Conservation (phyloP, 768 basidiomycete genomes). For the Pisolithus tinctorius region DNA sequence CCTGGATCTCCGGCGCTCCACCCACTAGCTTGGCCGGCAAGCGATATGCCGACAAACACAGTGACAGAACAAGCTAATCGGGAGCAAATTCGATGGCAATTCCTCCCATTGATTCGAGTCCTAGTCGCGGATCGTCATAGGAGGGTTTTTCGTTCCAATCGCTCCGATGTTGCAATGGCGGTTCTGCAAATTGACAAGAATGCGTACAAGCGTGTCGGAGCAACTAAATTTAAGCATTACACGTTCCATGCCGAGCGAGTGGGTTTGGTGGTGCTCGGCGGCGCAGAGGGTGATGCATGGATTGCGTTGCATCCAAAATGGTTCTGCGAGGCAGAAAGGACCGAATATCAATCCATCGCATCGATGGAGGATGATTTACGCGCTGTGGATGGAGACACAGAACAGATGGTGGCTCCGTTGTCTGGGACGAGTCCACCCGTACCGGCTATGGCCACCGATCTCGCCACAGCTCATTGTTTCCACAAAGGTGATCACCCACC, state of each 20-base stretch:
- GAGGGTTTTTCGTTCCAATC: constrained; percentile 29
- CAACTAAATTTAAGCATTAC: constrained; percentile 22
- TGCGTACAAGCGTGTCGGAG: constrained; percentile 22
- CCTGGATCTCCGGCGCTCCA: neutral
- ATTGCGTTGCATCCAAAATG: constrained; percentile 23
- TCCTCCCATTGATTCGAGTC: constrained; percentile 22
- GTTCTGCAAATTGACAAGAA: constrained; percentile 24
- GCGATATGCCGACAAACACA: neutral
- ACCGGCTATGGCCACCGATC: neutral
- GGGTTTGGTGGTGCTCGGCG: constrained; percentile 21
- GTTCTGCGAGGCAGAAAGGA: neutral
- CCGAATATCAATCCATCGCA: neutral
- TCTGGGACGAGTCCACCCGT: neutral
- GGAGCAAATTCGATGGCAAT: constrained; percentile 18
- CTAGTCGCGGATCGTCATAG: constrained; percentile 19
- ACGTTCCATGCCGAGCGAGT: constrained; percentile 18
- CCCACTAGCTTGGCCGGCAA: neutral
- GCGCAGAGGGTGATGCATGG: constrained; percentile 13
- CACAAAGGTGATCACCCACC: constrained; percentile 1
- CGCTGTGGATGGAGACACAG: neutral
- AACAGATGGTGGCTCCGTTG: neutral
- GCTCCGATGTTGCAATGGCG: constrained; percentile 33
- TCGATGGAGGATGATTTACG: neutral
- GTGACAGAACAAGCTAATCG: constrained; percentile 5
- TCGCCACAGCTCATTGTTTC: constrained; percentile 5